These are phyloP conservation scores for Arthrinium puccinioides DNA, from an alignment of 2,329 filamentous ascomycete genomes.

Conservation along the genomic window DNA sequence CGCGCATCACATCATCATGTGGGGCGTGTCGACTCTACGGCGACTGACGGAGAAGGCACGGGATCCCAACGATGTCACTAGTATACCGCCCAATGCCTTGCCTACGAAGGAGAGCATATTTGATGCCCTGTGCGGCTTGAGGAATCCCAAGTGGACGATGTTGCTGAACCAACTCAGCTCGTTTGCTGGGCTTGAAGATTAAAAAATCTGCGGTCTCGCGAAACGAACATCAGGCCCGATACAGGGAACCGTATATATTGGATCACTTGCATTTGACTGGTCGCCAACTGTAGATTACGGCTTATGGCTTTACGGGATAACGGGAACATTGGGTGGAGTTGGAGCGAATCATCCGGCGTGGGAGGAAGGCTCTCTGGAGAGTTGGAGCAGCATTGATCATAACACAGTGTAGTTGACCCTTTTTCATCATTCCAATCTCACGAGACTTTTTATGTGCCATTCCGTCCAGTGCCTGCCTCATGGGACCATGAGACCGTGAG, in stretches of 20 bases:
- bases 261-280: not conserved
- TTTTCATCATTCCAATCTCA: no score
- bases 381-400: no score
- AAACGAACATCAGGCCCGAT: no score
- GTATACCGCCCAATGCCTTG: conserved; percentile 53
- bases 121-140: conserved; percentile 54
- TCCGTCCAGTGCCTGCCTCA: no score
- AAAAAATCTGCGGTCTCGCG: not conserved
- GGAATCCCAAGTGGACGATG: conserved; percentile 52
- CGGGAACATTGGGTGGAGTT: conserved; percentile 1
- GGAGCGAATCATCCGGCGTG: not conserved
- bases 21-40: conserved; percentile 61
- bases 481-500: no score
- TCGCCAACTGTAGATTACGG: conserved; percentile 2
- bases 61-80: conserved; percentile 45
- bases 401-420: no score
- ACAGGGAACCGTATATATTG: conserved; percentile 3
- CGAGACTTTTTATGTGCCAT: no score
- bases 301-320: conserved; percentile 3
- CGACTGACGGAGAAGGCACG: conserved; percentile 60
- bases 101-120: conserved; percentile 63
- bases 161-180: conserved; percentile 63
- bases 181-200: conserved; percentile 38
- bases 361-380: not conserved
- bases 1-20: conserved; percentile 56